A percentile compares a stretch with the other conserved stretches of the same genome.
phyloP scores from a whole-genome alignment of 2,329 filamentous ascomycete species.

The Sphaceloma murrayae region DNA sequence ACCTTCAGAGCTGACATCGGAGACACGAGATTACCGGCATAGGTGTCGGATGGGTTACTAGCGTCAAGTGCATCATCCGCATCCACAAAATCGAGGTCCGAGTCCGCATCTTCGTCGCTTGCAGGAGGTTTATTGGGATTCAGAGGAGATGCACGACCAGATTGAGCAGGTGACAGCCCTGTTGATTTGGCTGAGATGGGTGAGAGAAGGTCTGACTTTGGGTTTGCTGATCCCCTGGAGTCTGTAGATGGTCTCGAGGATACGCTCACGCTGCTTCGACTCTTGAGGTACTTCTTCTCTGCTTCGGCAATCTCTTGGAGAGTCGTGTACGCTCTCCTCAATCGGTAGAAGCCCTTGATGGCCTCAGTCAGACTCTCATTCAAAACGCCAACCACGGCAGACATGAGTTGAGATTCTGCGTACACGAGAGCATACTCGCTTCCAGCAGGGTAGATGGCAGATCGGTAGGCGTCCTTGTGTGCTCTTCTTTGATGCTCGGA shows the following conservation, averaged over 20 bases:
- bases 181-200: background rate
- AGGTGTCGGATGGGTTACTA: conserved; percentile 38
- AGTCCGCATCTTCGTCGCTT: conserved; percentile 29
- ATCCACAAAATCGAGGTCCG: conserved; percentile 48
- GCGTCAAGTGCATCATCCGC: conserved; percentile 42
- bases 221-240: background rate
- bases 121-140: background rate
- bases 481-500: conserved; percentile 68
- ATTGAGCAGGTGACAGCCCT: background rate
- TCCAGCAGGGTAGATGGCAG: conserved; percentile 66
- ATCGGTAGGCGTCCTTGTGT: conserved; percentile 53
- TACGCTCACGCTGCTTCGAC: conserved; percentile 24
- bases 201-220: conserved; percentile 4
- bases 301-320: conserved; percentile 69
- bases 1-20: conserved; percentile 21
- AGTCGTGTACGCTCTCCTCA: conserved; percentile 78
- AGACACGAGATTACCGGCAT: conserved; percentile 38
- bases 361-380: conserved; percentile 90
- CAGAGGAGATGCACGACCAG: conserved; percentile 2
- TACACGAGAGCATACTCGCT: conserved; percentile 79
- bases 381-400: conserved; percentile 75
- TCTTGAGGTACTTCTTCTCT: conserved; percentile 52
- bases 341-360: conserved; percentile 83
- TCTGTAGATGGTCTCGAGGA: conserved; percentile 11
- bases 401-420: conserved; percentile 80